phyloP scores from a whole-genome alignment of 73 alveolate genomes.

The Paraurostyla sp. region DNA sequence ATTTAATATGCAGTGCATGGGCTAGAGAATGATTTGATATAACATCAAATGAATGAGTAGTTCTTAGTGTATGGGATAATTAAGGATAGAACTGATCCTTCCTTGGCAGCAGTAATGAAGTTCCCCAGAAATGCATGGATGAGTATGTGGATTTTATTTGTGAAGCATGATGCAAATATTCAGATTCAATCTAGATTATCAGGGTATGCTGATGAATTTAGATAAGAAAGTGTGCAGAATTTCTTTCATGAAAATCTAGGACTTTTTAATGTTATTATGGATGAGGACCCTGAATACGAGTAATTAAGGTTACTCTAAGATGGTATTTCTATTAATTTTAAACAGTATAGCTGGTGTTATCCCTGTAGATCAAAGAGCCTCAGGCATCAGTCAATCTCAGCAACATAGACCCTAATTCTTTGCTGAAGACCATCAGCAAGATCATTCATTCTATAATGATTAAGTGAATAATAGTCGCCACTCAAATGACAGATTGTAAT shows the following conservation, averaged over 20 bases:
- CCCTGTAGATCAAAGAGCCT: background rate
- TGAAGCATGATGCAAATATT: slow-evolving; percentile 6
- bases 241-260: background rate
- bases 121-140: background rate
- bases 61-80: slow-evolving; percentile 30
- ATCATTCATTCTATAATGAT: slow-evolving; percentile 7
- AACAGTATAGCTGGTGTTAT: slow-evolving; percentile 45
- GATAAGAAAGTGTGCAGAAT: background rate
- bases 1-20: slow-evolving; percentile 25
- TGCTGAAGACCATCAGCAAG: no score
- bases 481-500: background rate
- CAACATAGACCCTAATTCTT: no score
- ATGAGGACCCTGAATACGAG: slow-evolving; percentile 53
- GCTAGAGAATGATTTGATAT: background rate
- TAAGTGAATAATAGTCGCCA: background rate
- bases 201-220: slow-evolving; percentile 48
- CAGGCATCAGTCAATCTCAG: background rate
- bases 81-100: background rate
- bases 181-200: background rate
- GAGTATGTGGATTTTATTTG: slow-evolving; percentile 40
- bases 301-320: background rate
- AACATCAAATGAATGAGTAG: background rate
- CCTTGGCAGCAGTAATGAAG: background rate
- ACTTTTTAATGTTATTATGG: background rate
- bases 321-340: slow-evolving; percentile 17